A percentile compares a stretch with the other conserved stretches of the same genome.
Conservation (phyloP, 805 yeast genomes). For the Starmerella floris region DNA sequence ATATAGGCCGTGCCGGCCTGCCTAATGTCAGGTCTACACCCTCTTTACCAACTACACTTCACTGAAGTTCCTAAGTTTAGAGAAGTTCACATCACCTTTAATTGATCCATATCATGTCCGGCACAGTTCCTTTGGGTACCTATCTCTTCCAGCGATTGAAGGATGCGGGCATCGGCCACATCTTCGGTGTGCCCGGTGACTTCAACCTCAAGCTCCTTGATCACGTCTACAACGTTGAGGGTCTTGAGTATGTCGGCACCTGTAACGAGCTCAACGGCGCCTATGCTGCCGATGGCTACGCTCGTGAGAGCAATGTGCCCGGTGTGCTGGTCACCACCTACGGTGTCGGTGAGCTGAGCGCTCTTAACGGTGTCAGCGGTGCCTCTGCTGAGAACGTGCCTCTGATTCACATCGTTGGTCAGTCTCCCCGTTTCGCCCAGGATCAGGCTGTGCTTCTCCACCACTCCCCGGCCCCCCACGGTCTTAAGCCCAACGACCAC, state of each 20-base stretch:
- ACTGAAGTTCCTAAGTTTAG: too few relatives aligned
- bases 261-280: constrained; percentile 86
- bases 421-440: constrained; percentile 37
- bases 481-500: constrained; percentile 44
- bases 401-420: constrained; percentile 73
- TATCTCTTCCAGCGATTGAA: constrained; percentile 27
- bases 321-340: constrained; percentile 62
- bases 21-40: too few relatives aligned
- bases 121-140: constrained; percentile 21
- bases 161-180: constrained; percentile 27
- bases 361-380: constrained; percentile 71
- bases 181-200: constrained; percentile 37
- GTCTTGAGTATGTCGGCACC: constrained; percentile 61
- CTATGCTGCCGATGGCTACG: constrained; percentile 82
- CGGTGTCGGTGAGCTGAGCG: constrained; percentile 85
- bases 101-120: constrained; percentile 5
- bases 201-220: constrained; percentile 33
- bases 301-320: constrained; percentile 48
- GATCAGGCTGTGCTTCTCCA: constrained; percentile 28
- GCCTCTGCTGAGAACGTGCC: constrained; percentile 73
- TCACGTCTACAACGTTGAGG: constrained; percentile 29
- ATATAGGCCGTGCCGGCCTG: too few relatives aligned
- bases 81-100: too few relatives aligned
- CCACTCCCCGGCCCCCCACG: constrained; percentile 29
- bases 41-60: too few relatives aligned